Evolutionary conservation across 208 protist genomes (phyloP).

Genomic region (Endotrypanum monterogeii): DNA sequence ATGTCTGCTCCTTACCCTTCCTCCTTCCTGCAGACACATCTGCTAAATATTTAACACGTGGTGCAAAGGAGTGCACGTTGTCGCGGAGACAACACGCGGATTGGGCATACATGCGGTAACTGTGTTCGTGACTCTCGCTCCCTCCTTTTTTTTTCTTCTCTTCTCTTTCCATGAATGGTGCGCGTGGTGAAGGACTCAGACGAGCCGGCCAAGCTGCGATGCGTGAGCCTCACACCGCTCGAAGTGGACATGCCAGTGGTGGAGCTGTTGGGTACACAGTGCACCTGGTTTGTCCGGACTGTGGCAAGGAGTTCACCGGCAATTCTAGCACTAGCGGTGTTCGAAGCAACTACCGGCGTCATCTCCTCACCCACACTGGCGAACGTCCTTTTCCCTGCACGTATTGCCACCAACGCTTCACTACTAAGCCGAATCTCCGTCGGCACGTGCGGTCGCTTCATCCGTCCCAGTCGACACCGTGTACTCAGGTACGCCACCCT

Average conservation of each 20-base stretch:
- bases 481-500: constrained; percentile 2
- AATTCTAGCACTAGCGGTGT: constrained; percentile 57
- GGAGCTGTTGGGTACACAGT: constrained; percentile 3
- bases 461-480: constrained; percentile 24
- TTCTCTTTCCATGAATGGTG: neutral
- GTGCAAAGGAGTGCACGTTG: too few relatives aligned
- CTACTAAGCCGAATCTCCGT: constrained; percentile 56
- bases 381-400: constrained; percentile 67
- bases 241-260: neutral
- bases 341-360: constrained; percentile 76
- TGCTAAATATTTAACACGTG: too few relatives aligned
- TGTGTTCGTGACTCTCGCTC: neutral
- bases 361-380: constrained; percentile 71
- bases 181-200: neutral
- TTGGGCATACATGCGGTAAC: neutral
- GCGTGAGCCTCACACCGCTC: neutral
- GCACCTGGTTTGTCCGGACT: constrained; percentile 58
- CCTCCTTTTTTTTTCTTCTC: too few relatives aligned
- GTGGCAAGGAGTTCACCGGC: constrained; percentile 54
- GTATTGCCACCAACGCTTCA: constrained; percentile 64
- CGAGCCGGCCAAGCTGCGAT: neutral
- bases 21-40: too few relatives aligned
- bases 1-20: too few relatives aligned
- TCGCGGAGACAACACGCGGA: neutral
- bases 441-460: constrained; percentile 57